Conservation (phyloP, 768 basidiomycete genomes). For the Amanita phalloides region DNA sequence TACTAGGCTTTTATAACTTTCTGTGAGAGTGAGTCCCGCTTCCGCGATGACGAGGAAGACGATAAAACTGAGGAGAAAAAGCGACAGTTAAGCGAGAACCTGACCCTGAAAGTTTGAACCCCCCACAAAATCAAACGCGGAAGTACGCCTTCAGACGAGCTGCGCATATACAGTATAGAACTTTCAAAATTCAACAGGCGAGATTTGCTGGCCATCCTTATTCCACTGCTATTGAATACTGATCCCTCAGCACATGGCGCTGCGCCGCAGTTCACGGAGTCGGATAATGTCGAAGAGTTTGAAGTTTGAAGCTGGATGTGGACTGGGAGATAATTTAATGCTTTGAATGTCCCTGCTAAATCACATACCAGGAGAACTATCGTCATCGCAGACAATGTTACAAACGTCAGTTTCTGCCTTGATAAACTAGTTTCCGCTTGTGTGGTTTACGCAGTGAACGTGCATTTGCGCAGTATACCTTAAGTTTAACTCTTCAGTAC, state of each 20-base stretch:
- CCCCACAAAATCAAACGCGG: slow-evolving; percentile 17
- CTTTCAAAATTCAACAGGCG: slow-evolving; percentile 63
- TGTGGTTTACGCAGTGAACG: background rate
- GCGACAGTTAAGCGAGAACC: slow-evolving; percentile 22
- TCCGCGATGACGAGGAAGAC: slow-evolving; percentile 23
- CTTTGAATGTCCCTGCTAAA: too few species aligned
- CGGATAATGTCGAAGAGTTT: too few species aligned
- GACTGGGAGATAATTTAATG: too few species aligned
- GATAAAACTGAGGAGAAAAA: slow-evolving; percentile 21
- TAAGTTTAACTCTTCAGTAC: background rate
- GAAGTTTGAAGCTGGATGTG: too few species aligned
- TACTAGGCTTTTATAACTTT: too few species aligned
- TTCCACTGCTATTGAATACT: too few species aligned
- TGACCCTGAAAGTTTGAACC: slow-evolving; percentile 8
- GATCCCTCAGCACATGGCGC: too few species aligned
- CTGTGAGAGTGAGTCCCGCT: too few species aligned
- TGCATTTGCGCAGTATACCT: background rate
- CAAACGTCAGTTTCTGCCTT: too few species aligned
- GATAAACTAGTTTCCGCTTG: background rate
- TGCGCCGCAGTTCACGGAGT: too few species aligned
- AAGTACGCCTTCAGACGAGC: slow-evolving; percentile 39
- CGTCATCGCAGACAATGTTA: too few species aligned
- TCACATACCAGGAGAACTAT: too few species aligned
- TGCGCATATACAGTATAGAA: slow-evolving; percentile 62
- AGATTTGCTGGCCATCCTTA: slow-evolving; percentile 50